A percentile compares a stretch with the other conserved stretches of the same genome.
phyloP scores from a whole-genome alignment of 2,329 filamentous ascomycete species.

The Huntiella bhutanensis region DNA sequence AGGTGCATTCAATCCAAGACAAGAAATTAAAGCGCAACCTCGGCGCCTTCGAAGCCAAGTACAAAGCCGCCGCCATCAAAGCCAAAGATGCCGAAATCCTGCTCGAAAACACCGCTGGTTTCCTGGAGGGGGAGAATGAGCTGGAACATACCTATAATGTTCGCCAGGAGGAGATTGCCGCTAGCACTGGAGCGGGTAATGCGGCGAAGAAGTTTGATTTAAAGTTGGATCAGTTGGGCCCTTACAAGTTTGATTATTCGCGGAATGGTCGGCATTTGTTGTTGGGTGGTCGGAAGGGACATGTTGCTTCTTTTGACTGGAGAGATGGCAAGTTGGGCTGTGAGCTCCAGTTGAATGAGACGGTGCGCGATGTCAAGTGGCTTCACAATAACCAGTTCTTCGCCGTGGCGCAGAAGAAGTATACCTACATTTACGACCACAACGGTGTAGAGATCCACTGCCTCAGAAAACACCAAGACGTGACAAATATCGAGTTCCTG shows the following conservation, averaged over 20 bases:
- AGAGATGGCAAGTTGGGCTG: conserved; percentile 76
- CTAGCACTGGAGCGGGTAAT: conserved; percentile 58
- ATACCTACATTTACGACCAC: conserved; percentile 89
- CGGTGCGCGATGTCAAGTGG: conserved; percentile 75
- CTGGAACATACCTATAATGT: conserved; percentile 87
- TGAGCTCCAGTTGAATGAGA: conserved; percentile 81
- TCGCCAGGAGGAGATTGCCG: conserved; percentile 66
- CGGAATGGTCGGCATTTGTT: conserved; percentile 74
- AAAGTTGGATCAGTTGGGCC: conserved; percentile 63
- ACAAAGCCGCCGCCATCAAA: conserved; percentile 59
- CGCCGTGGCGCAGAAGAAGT: conserved; percentile 88
- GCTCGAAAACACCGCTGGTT: conserved; percentile 68
- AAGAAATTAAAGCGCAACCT: conserved; percentile 77
- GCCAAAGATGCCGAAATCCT: conserved; percentile 93
- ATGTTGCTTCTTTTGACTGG: conserved; percentile 96
- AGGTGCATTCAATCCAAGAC: conserved; percentile 57
- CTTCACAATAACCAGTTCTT: conserved; percentile 90
- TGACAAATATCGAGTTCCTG: conserved; percentile 84
- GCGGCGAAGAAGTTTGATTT: conserved; percentile 89
- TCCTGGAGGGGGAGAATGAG: conserved; percentile 72
- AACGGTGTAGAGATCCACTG: conserved; percentile 85
- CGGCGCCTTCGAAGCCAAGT: conserved; percentile 60
- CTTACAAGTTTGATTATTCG: conserved; percentile 77
- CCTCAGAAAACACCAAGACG: conserved; percentile 75
- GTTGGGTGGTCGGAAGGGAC: conserved; percentile 75